These are phyloP conservation scores for Nakaseomyces glabratus DNA, from an alignment of 1,139 yeast genomes.

Conservation along the genomic window DNA sequence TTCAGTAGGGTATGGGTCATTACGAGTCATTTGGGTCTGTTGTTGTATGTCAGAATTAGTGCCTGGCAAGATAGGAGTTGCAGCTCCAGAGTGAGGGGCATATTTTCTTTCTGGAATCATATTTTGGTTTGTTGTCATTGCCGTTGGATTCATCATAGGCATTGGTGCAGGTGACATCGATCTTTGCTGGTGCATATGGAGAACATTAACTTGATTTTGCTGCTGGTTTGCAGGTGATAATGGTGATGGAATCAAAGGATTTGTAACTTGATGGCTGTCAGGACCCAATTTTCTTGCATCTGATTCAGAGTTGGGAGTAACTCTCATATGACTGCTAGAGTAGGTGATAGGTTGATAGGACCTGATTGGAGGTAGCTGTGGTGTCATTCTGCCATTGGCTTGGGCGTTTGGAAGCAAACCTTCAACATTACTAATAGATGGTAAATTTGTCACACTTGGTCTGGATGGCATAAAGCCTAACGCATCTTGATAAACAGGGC, in stretches of 20 bases:
- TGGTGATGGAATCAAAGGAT: constrained; percentile 1
- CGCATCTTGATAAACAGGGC: constrained; percentile 32
- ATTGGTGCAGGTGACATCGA: constrained; percentile 2
- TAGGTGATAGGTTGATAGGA: constrained; percentile 31
- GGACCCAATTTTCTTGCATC: not conserved
- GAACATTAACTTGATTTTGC: not conserved
- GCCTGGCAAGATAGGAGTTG: constrained; percentile 1
- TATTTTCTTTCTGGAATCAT: constrained; percentile 1
- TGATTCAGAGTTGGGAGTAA: constrained; percentile 8
- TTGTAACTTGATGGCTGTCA: not conserved
- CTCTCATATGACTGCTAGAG: constrained; percentile 25
- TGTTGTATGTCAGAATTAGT: not conserved
- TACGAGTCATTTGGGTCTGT: not conserved
- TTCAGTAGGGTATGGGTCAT: not conserved
- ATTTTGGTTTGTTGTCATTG: not conserved
- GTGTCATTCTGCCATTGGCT: constrained; percentile 9
- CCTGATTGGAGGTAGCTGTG: constrained; percentile 26
- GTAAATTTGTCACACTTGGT: constrained; percentile 8
- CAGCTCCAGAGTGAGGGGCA: not conserved
- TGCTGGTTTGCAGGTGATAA: not conserved
- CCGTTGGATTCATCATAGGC: not conserved
- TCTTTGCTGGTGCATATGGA: constrained; percentile 7
- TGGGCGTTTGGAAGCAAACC: not conserved
- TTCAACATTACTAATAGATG: constrained; percentile 6
- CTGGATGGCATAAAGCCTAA: constrained; percentile 27